These are phyloP conservation scores for Alternaria sp. DNA, from an alignment of 2,329 filamentous ascomycete genomes.

Conservation along the genomic window DNA sequence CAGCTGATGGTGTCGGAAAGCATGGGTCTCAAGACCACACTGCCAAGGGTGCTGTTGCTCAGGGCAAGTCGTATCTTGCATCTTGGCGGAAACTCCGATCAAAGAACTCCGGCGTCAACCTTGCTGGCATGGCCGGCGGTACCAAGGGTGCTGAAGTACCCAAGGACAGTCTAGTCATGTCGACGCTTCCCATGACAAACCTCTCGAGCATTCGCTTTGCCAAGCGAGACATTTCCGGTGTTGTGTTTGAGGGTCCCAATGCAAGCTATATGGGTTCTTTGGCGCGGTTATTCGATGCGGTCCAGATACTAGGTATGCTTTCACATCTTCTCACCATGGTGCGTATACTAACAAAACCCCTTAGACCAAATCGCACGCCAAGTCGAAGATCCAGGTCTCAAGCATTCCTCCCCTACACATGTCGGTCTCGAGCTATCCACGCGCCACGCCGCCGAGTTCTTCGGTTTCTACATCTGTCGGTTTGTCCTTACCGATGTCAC, in stretches of 20 bases:
- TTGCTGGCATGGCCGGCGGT: conserved; percentile 57
- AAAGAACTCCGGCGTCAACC: conserved; percentile 77
- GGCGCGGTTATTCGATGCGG: conserved; percentile 90
- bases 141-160: conserved; percentile 44
- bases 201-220: conserved; percentile 77
- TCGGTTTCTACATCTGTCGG: conserved; percentile 94
- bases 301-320: conserved; percentile 84
- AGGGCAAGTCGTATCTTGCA: conserved; percentile 76
- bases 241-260: conserved; percentile 83
- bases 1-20: conserved; percentile 36
- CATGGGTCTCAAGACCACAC: conserved; percentile 44
- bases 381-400: conserved; percentile 92
- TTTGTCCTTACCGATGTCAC: conserved; percentile 90
- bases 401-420: conserved; percentile 91
- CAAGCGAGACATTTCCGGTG: conserved; percentile 73
- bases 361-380: conserved; percentile 94
- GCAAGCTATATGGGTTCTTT: conserved; percentile 90
- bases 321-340: background rate
- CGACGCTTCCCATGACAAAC: conserved; percentile 69
- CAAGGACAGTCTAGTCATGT: conserved; percentile 68
- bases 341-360: conserved; percentile 14
- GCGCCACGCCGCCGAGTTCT: conserved; percentile 95
- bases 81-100: conserved; percentile 90
- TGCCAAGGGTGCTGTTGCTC: conserved; percentile 46
- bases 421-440: conserved; percentile 94